Base-by-base conservation (phyloP, 305 asterid genomes). In the Fraxinus sp. region DNA sequence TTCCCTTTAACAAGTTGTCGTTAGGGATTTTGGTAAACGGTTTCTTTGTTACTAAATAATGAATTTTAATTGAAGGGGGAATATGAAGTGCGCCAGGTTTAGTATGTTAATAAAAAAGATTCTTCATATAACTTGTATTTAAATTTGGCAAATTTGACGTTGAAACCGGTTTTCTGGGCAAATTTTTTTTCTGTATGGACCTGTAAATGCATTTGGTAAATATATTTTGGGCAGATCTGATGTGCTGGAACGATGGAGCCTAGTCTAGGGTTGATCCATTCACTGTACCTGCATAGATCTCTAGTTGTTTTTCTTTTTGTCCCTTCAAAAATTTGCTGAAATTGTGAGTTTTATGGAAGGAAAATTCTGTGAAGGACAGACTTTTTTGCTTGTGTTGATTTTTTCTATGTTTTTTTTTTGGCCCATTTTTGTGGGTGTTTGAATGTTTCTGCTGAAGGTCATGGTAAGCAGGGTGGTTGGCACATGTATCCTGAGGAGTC, bases 381-480 rank as follows among this genome's bases (percentile, higher is more conserved):
- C 46, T 16, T 72, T 72, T 43, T 82, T 73, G 57, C 81, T 10
- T 80, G 76, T 77, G 80, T 68, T 85, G 80, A 77, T 82, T 81
- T 73, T 59, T 68, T 79, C 37, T 81, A 77, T 85, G 30, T 39
- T 77, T 72, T 84, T 80, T 77, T 80, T 83, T 82, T 82, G 86
- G 33, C 26, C 89, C 84, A 77, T 80, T 75, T 87, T 41, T 71
- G 86, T 85, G 83, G 81, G 77, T 66, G 87, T 87, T 84, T 82
- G 70, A 66, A 8, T 82, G 78, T 85, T 84, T 87, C 88, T 83
- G 88, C 90, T 92, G 91, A 90, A 96, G 99, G 99, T 91, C 97
- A 92, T 91, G 93, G 94, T 87, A 96, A 94, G 97, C 98, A 94
- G 94, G 97, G 95, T 84, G 94, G 92, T 82, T 90, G 98, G 93